These are phyloP conservation scores for Dothidotthia symphoricarpi DNA, from an alignment of 2,329 filamentous ascomycete genomes.

Conservation along the genomic window DNA sequence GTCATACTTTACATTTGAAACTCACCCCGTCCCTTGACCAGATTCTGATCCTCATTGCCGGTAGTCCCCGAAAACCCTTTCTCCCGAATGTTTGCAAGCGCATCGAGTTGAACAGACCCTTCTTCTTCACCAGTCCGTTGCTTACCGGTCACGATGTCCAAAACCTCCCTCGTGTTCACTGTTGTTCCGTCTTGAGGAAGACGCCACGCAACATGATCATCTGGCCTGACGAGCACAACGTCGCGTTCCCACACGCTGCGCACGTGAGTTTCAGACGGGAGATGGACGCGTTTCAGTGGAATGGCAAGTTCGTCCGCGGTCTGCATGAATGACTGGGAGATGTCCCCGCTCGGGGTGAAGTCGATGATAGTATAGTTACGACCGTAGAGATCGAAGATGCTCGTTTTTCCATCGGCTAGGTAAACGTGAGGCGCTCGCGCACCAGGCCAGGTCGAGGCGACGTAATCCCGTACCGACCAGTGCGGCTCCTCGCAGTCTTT, in stretches of 20 bases:
- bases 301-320: conserved; percentile 5
- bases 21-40: neutral
- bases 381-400: conserved; percentile 30
- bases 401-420: conserved; percentile 25
- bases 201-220: conserved; percentile 31
- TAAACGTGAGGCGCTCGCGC: conserved; percentile 34
- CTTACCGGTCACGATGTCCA: neutral
- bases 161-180: neutral
- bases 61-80: conserved; percentile 1
- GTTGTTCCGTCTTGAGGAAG: neutral
- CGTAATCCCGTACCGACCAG: conserved; percentile 11
- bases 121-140: neutral
- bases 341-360: conserved; percentile 9
- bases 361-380: conserved; percentile 17
- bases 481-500: conserved; percentile 7
- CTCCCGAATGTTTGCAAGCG: neutral
- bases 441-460: conserved; percentile 33
- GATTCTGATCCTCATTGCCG: conserved; percentile 1
- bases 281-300: conserved; percentile 16
- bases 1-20: neutral
- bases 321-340: neutral
- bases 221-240: conserved; percentile 27
- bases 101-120: neutral
- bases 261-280: conserved; percentile 18
- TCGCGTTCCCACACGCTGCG: conserved; percentile 24